phyloP scores from a whole-genome alignment of 305 asterid species.

The Solanum chacoense region DNA sequence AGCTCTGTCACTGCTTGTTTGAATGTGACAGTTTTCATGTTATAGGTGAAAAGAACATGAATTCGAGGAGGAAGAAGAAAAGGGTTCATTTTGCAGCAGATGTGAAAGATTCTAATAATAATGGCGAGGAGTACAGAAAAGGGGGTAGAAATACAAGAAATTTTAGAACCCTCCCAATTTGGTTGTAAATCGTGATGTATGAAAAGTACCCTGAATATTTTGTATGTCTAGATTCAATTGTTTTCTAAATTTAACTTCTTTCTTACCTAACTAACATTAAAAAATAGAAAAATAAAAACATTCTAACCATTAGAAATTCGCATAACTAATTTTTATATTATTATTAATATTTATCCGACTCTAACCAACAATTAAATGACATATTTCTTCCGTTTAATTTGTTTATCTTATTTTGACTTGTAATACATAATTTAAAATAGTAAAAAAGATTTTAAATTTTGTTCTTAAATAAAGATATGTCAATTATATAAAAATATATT shows the following conservation, averaged over 20 bases:
- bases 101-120: slow-evolving; percentile 25
- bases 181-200: background rate
- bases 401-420: too few relatives aligned
- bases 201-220: background rate
- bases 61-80: background rate
- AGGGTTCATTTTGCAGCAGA: slow-evolving; percentile 33
- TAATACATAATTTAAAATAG: too few relatives aligned
- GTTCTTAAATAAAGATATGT: background rate
- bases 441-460: too few relatives aligned
- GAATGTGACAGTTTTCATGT: background rate
- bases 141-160: background rate
- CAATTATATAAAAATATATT: too few relatives aligned
- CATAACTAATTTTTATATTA: too few relatives aligned
- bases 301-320: too few relatives aligned
- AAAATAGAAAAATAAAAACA: too few relatives aligned
- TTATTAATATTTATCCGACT: background rate
- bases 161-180: background rate
- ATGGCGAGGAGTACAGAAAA: slow-evolving; percentile 42
- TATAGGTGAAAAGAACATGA: background rate
- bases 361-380: background rate
- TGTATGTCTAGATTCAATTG: background rate
- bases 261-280: background rate
- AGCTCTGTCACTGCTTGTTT: too few relatives aligned
- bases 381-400: too few relatives aligned
- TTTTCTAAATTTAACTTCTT: background rate